Conservation (phyloP, 2,329 filamentous ascomycete genomes). For the Cercospora zeae-maydis region DNA sequence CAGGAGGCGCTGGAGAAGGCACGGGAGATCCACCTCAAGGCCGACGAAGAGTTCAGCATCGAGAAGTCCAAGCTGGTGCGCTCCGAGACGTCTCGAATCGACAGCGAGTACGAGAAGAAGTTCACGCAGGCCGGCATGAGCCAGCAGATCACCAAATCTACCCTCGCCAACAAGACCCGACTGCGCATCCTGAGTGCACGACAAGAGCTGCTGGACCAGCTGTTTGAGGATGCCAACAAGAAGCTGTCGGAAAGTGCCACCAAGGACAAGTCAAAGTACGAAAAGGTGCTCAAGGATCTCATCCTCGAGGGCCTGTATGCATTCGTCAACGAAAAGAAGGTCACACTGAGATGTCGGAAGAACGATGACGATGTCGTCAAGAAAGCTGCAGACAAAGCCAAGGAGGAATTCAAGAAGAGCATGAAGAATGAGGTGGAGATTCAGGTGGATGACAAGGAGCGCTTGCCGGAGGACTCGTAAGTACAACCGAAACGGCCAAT, state of each 20-base stretch:
- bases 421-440: constrained; percentile 63
- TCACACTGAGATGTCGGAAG: constrained; percentile 72
- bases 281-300: constrained; percentile 70
- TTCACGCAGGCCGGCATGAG: constrained; percentile 98
- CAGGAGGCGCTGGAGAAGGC: constrained; percentile 97
- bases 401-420: constrained; percentile 79
- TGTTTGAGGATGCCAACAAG: constrained; percentile 78
- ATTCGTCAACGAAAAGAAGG: constrained; percentile 68
- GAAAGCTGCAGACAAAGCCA: constrained; percentile 72
- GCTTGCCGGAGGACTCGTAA: constrained; percentile 78
- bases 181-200: constrained; percentile 81
- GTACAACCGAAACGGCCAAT: constrained; percentile 40
- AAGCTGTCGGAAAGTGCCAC: constrained; percentile 58
- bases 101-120: constrained; percentile 93
- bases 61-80: constrained; percentile 98
- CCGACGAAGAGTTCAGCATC: constrained; percentile 97
- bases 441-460: constrained; percentile 72
- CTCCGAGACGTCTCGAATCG: constrained; percentile 89
- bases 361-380: constrained; percentile 71
- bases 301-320: constrained; percentile 88
- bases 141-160: constrained; percentile 97
- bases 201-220: constrained; percentile 83
- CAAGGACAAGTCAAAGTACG: constrained; percentile 71
- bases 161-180: constrained; percentile 91
- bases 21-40: constrained; percentile 95